Conservation (phyloP, 371 early-diverging fungal species). For the Mortierella sp. region DNA sequence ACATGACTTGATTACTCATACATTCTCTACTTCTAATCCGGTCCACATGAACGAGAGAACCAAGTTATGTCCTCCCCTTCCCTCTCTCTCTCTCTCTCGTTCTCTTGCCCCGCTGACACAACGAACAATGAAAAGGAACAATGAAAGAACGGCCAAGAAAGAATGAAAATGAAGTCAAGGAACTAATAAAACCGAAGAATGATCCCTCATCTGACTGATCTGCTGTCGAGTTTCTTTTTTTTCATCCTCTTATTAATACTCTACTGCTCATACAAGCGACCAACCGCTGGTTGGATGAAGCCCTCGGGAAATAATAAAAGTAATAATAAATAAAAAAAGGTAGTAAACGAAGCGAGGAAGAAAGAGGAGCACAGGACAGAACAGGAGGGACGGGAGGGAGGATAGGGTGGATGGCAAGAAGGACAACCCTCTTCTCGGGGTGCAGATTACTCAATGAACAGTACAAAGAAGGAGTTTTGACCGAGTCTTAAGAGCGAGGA, state of each 20-base stretch:
- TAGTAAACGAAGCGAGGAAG: conserved; percentile 16
- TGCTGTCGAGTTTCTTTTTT: neutral
- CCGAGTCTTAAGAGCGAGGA: neutral
- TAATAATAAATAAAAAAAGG: neutral
- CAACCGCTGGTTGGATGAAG: neutral
- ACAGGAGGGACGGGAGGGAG: neutral
- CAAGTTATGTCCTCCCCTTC: no score
- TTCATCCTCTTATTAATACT: neutral
- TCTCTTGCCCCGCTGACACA: neutral
- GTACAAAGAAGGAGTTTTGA: neutral
- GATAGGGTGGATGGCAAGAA: neutral
- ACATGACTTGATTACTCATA: neutral
- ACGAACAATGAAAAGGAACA: no score
- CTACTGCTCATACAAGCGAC: conserved; percentile 12
- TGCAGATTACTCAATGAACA: neutral
- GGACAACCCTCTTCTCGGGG: conserved; percentile 6
- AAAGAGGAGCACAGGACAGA: conserved; percentile 6
- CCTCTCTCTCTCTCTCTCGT: neutral
- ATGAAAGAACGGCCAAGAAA: neutral
- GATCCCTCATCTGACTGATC: neutral
- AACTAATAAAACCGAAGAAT: neutral
- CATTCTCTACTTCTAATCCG: no score
- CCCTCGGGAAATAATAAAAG: conserved; percentile 10
- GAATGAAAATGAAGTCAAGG: neutral
- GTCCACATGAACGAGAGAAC: no score